Base-by-base conservation (phyloP, 2,329 filamentous ascomycete genomes). In the Neodidymelliopsis sp. region DNA sequence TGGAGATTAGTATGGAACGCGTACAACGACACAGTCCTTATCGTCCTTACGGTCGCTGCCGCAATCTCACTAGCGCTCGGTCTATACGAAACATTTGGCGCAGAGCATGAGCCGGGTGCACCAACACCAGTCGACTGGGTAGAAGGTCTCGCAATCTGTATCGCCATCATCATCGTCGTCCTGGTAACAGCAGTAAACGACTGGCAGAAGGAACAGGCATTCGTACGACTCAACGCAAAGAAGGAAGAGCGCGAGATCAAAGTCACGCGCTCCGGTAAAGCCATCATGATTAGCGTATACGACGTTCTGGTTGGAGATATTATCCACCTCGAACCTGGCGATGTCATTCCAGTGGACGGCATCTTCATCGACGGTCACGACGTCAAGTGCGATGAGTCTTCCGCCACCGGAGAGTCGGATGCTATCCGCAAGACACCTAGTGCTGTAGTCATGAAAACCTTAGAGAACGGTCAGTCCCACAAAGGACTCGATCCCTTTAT, bases 21-120 rank as follows among this genome's bases (percentile, higher is more conserved):
- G 2, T 89, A 88, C 69, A 87, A 89, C 58, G 88, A 90, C 71
- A 88, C 87, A 56, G 84, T 90, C 25, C 80, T 91, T 28, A 86
- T 90, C 28, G 73, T 90, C 5, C 74, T 90, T 50, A 87, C 86
- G 0, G 78, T 84, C 25, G 87, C 87, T 8, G 88, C 87, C 1
- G 75, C 85, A 9, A 79, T 90, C 9, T 90, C 87, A 0, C 72
- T 90, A 6, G 84, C 84, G 7, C 75, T 91, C 9, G 87, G 88
- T 8, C 74, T 91, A 2, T 91, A 90, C 60, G 81, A 88, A 66
- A 83, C 84, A 0, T 77, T 86, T 11, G 79, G 80, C 15, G 60
- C 76, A 53, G 44, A 76, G 36, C 75, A 76, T 35, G 59, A 61
- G 2, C 72, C 74, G 4, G 75, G 73, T 3, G 66, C 72, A 1